Percentiles rank a stretch among this genome's conserved stretches.
Conservation (phyloP, 2,329 filamentous ascomycete genomes). For the Uncinocarpus reesii region DNA sequence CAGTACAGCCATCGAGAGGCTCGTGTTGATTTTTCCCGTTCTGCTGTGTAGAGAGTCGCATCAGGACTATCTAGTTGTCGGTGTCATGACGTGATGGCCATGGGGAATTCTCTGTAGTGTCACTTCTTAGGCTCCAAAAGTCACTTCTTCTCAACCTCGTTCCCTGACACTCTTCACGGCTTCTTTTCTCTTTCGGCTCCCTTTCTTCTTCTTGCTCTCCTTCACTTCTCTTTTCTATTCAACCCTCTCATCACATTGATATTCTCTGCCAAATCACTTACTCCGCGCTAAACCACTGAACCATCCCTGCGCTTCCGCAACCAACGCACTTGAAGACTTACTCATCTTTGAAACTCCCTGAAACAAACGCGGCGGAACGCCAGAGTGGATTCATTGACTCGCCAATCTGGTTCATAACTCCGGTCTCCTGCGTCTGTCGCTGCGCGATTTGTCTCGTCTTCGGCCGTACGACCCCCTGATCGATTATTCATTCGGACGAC, state of each 20-base stretch:
- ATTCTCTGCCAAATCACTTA: background rate
- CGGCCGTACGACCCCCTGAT: background rate
- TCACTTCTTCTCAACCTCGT: background rate
- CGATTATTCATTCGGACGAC: background rate
- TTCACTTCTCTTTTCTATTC: slow-evolving; percentile 1
- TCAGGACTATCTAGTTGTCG: background rate
- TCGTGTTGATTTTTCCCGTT: no score
- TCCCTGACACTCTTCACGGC: background rate
- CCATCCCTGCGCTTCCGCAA: background rate
- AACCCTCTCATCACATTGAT: slow-evolving; percentile 5
- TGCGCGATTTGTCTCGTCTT: background rate
- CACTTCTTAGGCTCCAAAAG: no score
- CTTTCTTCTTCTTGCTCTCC: background rate
- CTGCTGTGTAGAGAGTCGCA: no score
- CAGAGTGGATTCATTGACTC: background rate
- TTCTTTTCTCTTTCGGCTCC: background rate
- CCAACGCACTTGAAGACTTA: no score
- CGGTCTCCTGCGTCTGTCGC: background rate
- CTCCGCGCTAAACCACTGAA: background rate
- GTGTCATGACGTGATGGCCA: background rate
- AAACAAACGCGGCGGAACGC: background rate
- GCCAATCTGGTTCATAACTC: background rate
- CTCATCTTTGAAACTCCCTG: background rate
- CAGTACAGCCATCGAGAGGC: background rate
- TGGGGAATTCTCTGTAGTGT: background rate